These are phyloP conservation scores for Penicillium sp. DNA, from an alignment of 2,329 filamentous ascomycete genomes.

Conservation along the genomic window DNA sequence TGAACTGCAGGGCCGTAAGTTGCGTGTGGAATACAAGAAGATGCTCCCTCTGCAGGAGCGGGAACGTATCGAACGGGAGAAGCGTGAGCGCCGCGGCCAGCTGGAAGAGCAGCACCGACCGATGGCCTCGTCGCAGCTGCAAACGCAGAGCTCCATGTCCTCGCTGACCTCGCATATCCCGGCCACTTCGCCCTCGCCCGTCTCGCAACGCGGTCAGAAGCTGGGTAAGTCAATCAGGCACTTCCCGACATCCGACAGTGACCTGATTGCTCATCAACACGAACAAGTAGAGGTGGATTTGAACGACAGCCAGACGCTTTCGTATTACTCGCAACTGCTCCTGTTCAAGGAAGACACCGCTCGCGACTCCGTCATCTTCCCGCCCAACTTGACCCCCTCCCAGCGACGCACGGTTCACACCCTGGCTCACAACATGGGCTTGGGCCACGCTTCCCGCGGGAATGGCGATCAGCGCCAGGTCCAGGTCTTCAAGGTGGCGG, in stretches of 20 bases:
- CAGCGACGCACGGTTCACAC: constrained; percentile 92
- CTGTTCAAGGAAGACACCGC: constrained; percentile 81
- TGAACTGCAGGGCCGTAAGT: constrained; percentile 89
- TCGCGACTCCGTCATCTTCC: constrained; percentile 82
- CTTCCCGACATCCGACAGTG: constrained; percentile 20
- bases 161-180: constrained; percentile 70
- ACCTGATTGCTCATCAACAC: constrained; percentile 16
- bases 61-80: constrained; percentile 94
- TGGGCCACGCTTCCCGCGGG: constrained; percentile 88
- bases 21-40: constrained; percentile 98
- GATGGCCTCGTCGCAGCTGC: constrained; percentile 66
- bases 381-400: constrained; percentile 75
- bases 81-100: constrained; percentile 92
- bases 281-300: constrained; percentile 71
- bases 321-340: constrained; percentile 87
- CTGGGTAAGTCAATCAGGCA: constrained; percentile 35
- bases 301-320: constrained; percentile 84
- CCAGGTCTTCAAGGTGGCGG: constrained; percentile 72
- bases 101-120: constrained; percentile 94
- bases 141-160: constrained; percentile 84
- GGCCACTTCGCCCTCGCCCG: constrained; percentile 67
- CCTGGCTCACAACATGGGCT: constrained; percentile 89
- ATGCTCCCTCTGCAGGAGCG: constrained; percentile 95
- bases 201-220: constrained; percentile 57
- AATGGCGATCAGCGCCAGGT: constrained; percentile 86